These are phyloP conservation scores for Boletus tomentosulus DNA, from an alignment of 768 basidiomycete species.

Conservation along the genomic window DNA sequence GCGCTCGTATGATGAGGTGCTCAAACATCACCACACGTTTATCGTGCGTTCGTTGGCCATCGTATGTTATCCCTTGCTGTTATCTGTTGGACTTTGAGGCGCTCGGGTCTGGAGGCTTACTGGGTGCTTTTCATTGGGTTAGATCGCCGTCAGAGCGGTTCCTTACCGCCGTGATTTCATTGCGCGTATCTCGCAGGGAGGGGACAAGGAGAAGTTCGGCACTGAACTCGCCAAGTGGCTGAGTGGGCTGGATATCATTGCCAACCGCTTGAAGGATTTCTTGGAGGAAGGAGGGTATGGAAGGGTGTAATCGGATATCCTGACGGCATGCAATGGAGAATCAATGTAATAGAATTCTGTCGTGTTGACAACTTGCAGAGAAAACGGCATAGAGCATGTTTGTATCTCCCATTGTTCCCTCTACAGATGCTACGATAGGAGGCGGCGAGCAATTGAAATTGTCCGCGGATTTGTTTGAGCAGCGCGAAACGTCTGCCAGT, in stretches of 20 bases:
- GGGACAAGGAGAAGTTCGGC: slow-evolving; percentile 55
- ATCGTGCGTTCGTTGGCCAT: slow-evolving; percentile 50
- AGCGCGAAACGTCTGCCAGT: neutral
- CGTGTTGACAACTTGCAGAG: slow-evolving; percentile 5
- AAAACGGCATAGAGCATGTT: neutral
- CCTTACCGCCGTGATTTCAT: slow-evolving; percentile 63
- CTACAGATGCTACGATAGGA: slow-evolving; percentile 5
- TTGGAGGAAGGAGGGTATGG: slow-evolving; percentile 55
- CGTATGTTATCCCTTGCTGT: slow-evolving; percentile 21
- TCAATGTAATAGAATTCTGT: slow-evolving; percentile 18
- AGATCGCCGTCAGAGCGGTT: slow-evolving; percentile 63
- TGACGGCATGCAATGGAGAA: slow-evolving; percentile 15
- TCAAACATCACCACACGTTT: slow-evolving; percentile 64
- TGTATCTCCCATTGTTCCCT: slow-evolving; percentile 4
- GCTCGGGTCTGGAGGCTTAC: neutral
- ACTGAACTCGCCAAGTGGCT: slow-evolving; percentile 60
- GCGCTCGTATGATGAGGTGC: slow-evolving; percentile 63
- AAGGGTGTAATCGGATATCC: slow-evolving; percentile 39
- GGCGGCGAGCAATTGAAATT: slow-evolving; percentile 9
- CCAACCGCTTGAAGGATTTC: slow-evolving; percentile 48
- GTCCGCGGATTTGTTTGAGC: slow-evolving; percentile 17
- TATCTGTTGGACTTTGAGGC: neutral
- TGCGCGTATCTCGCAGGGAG: slow-evolving; percentile 57
- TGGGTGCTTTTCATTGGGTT: slow-evolving; percentile 33
- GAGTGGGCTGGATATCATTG: slow-evolving; percentile 52